Percentiles rank a stretch among this genome's conserved stretches.
Evolutionary conservation across 306 rosid species (phyloP).

Genomic region (Leucaena leucocephala): DNA sequence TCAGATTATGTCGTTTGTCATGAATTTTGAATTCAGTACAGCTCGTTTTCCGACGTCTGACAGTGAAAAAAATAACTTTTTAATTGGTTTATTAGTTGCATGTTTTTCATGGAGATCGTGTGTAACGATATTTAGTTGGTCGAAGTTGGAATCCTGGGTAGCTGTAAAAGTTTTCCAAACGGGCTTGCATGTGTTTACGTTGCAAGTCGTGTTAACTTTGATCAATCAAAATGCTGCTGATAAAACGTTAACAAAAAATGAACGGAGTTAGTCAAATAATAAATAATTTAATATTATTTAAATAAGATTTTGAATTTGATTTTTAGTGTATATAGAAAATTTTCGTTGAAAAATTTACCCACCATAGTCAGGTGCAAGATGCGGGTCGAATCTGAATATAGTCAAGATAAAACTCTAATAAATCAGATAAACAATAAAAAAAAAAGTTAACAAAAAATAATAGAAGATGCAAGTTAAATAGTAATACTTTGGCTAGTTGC

Average conservation of each 20-base stretch:
- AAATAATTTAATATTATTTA: too few relatives aligned
- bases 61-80: neutral
- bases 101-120: neutral
- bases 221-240: neutral
- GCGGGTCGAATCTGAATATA: too few relatives aligned
- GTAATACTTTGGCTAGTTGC: neutral
- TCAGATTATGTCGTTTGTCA: constrained; percentile 22
- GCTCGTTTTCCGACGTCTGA: neutral
- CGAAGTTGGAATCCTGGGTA: constrained; percentile 20
- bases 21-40: constrained; percentile 1
- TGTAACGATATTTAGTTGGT: neutral
- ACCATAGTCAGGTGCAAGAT: too few relatives aligned
- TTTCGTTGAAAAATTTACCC: too few relatives aligned
- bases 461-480: too few relatives aligned
- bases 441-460: neutral
- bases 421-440: too few relatives aligned
- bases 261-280: too few relatives aligned
- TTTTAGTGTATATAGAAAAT: too few relatives aligned
- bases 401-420: too few relatives aligned
- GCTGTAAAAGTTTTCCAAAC: neutral
- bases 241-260: neutral
- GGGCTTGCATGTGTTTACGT: neutral
- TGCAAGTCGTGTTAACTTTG: neutral
- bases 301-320: too few relatives aligned
- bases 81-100: constrained; percentile 1